Base-by-base conservation (phyloP, 108 stramenopile species). In the Nannochloropsis salina region DNA sequence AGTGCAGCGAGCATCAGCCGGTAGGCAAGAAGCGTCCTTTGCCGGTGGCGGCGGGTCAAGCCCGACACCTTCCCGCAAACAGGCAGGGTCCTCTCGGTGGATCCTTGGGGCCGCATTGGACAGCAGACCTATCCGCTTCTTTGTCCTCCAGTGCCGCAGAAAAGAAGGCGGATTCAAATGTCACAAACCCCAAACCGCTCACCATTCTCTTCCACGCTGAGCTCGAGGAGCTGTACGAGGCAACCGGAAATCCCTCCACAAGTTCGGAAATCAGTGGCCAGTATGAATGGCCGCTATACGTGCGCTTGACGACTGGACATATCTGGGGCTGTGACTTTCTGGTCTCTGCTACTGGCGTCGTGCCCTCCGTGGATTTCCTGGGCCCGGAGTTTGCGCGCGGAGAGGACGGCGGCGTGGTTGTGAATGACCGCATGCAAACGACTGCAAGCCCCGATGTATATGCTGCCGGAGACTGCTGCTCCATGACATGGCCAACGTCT, bases 311-410 rank as follows among this genome's bases (percentile, higher is more conserved):
- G 21, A 88, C 85, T 43, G 88, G 88, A 22, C 42, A 88, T 22
- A 43, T 41, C 18, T 82, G 84, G 42, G 88, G 31, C 2, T 89
- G 89, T n/a, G 90, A 88, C 45, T 88, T 88, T 22, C n/a, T 90
- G 18, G 87, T 92, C n/a, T 89, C 90, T 1, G 91, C 90, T 6
- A 92, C 91, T 8, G 91, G 91, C 8, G 90, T 91, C 10, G 4
- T 80, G 8, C 88, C 91, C 18, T 80, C 87, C 87, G 85, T 47
- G 4, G 84, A 43, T 42, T 44, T 47, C 18, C 41, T 88, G 9
- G 83, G 81, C 12, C 84, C 47, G 22, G 42, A 89, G 15, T 85
- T 87, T 84, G 42, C 85, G 85, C 85, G 87, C 42, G 89, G 89
- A 18, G n/a, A 5, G 8, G 90, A 90, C 51, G 90, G 90, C 8